Base-by-base conservation (phyloP, 352 stramenopile species). In the Pythium coloratum region DNA sequence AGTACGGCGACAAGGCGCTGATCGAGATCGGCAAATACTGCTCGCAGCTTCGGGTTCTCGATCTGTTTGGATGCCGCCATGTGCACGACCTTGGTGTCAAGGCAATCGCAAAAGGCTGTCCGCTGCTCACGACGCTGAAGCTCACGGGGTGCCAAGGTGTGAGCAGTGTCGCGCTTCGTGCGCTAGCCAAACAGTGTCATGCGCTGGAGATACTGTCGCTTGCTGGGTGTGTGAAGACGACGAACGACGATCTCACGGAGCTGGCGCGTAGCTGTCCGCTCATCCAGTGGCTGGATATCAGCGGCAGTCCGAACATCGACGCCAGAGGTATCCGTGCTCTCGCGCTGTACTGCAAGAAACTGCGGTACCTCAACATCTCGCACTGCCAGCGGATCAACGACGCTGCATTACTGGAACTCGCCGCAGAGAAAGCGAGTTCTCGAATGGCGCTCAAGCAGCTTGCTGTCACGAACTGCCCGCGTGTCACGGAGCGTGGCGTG, bases 1-100 rank as follows among this genome's bases (percentile, higher is more conserved):
- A 98, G 70, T 98, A 95, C 67, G 94, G 94, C 0, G 94, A 98
- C 78, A 92, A 96, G 67, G 91, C 88, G 30, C 74, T 98, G 8
- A 69, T 97, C 28, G 91, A 96, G 72, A 80, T 98, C 16, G 94
- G 92, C 5, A 78, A 80, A 46, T 89, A 79, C 71, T 97, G 92
- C 65, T 69, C 74, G 2, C 73, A 88, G 59, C 70, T 98, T 33
- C 73, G 71, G 16, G 73, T 89, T 16, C 69, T 98, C 2, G 84
- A 97, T 56, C 76, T 98, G 9, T 92, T 90, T 61, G 90, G 90
- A 3, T 97, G 92, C 64, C 89, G 88, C 14, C 90, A 97, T 62
- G 90, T 97, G 1, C 86, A 94, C 26, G 82, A 95, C 55, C 59
- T 71, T 8, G 90, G 91, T 4, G 67, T 98, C 24, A 84, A 84